Evolutionary conservation across 345 rosid species (phyloP), one percentile per base, ranked within the genome.

Genomic region (Rhodamnia argentea): DNA sequence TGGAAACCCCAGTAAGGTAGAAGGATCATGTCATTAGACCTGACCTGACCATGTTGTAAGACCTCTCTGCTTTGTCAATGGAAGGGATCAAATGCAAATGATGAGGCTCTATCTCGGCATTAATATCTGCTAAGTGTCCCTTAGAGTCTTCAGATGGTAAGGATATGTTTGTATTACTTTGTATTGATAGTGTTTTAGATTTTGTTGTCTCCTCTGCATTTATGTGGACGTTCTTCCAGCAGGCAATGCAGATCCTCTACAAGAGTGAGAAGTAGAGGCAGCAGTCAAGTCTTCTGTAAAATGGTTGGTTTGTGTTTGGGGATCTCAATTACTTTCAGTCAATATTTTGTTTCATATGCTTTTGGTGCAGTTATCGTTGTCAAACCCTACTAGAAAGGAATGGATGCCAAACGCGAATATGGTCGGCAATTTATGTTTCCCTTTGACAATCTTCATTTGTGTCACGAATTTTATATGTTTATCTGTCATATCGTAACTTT

Each of bases 21-120:
- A 93, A 90, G 90, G 96, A 94, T 86, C 57, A 20, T 16, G 24
- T 55, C 56, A 54, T 18, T 18, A 90, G 93, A 64, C 92, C 93
- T 82, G 92, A 64, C 92, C 93, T 82, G 96, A 94, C 84, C 95
- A 92, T 59, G 89, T 90, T 86, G 92, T 90, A 10, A 89, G 95
- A 94, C 85, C 95, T 60, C 95, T 60, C 44, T 56, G 57, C 92
- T 94, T 87, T 92, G 89, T 52, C 92, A 89, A 86, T 91, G 92
- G 27, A 93, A 93, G 86, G 95, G 94, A 86, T 89, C 92, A 40
- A 90, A 82, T 92, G 93, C 91, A 53, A 92, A 92, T 90, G 95
- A 93, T 78, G 94, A 93, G 87, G 87, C 92, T 40, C 85, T 92
- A 78, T 89, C 75, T 18, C 7, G 23, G 85, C 89, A 53, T 85